Percentiles rank a stretch among this genome's conserved stretches.
These are phyloP conservation scores for Penicillium fimorum DNA, from an alignment of 495 filamentous ascomycete species.

Conservation along the genomic window DNA sequence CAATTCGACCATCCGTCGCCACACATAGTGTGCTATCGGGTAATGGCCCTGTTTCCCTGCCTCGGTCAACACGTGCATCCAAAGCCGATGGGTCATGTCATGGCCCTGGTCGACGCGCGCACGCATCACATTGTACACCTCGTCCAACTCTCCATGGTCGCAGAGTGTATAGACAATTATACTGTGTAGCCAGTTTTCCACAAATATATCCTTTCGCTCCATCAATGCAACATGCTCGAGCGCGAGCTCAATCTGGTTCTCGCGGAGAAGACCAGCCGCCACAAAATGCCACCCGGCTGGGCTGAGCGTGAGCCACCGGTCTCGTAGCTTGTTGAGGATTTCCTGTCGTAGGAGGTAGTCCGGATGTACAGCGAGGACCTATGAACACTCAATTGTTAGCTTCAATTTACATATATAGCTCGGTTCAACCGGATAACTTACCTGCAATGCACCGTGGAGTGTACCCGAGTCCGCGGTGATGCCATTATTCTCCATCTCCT, in stretches of 20 bases:
- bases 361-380: constrained; percentile 80
- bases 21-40: constrained; percentile 60
- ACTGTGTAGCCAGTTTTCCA: constrained; percentile 73
- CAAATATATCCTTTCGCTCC: constrained; percentile 50
- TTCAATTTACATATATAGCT: neutral
- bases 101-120: constrained; percentile 48
- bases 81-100: constrained; percentile 51
- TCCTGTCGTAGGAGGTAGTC: constrained; percentile 73
- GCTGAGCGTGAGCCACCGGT: constrained; percentile 66
- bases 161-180: constrained; percentile 69
- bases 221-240: constrained; percentile 70
- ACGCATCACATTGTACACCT: constrained; percentile 65
- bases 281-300: constrained; percentile 65
- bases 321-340: constrained; percentile 62
- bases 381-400: constrained; percentile 10
- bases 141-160: constrained; percentile 68
- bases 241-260: constrained; percentile 78
- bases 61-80: constrained; percentile 68
- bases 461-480: constrained; percentile 61
- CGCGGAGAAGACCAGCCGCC: constrained; percentile 70
- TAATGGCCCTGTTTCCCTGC: constrained; percentile 56
- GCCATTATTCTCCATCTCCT: constrained; percentile 63
- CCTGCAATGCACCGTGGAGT: constrained; percentile 72
- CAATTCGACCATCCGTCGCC: constrained; percentile 56
- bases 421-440: constrained; percentile 27